A percentile compares a stretch with the other conserved stretches of the same genome.
Evolutionary conservation across 805 yeast genomes (phyloP).

Genomic region (Barnettozyma botsteinii): DNA sequence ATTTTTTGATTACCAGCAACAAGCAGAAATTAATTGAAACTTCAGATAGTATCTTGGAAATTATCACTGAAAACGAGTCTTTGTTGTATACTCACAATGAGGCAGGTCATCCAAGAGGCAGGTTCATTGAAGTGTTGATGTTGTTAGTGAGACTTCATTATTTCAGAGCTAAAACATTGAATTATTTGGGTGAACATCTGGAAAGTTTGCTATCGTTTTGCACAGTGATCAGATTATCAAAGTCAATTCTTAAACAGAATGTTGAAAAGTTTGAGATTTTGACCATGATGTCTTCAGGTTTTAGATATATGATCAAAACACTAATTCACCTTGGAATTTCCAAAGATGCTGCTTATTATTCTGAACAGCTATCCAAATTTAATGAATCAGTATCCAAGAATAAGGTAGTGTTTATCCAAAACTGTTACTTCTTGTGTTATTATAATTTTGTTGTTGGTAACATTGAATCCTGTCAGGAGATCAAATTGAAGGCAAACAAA

Average conservation of each 20-base stretch:
- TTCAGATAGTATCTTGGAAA: constrained; percentile 3
- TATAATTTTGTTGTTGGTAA: constrained; percentile 18
- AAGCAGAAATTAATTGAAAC: constrained; percentile 8
- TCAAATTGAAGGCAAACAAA: constrained; percentile 13
- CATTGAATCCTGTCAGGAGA: constrained; percentile 2
- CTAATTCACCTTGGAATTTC: constrained; percentile 47
- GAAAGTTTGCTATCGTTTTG: constrained; percentile 35
- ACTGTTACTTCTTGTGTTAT: constrained; percentile 20
- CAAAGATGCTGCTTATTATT: constrained; percentile 52
- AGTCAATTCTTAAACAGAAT: constrained; percentile 44
- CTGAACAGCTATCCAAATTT: constrained; percentile 38
- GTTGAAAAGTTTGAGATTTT: constrained; percentile 28
- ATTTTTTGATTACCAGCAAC: constrained; percentile 12
- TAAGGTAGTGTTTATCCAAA: constrained; percentile 12
- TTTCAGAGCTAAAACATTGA: constrained; percentile 15
- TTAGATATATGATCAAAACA: constrained; percentile 33
- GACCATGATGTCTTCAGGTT: constrained; percentile 31
- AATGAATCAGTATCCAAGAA: constrained; percentile 15
- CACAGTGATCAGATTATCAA: constrained; percentile 44
- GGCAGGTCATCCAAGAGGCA: constrained; percentile 6
- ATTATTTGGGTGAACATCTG: constrained; percentile 18
- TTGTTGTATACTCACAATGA: constrained; percentile 15
- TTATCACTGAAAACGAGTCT: neutral
- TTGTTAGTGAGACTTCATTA: constrained; percentile 15
- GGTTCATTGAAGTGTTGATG: constrained; percentile 9